phyloP scores from a whole-genome alignment of 805 yeast genomes.

The Candida khao-thaluensis region DNA sequence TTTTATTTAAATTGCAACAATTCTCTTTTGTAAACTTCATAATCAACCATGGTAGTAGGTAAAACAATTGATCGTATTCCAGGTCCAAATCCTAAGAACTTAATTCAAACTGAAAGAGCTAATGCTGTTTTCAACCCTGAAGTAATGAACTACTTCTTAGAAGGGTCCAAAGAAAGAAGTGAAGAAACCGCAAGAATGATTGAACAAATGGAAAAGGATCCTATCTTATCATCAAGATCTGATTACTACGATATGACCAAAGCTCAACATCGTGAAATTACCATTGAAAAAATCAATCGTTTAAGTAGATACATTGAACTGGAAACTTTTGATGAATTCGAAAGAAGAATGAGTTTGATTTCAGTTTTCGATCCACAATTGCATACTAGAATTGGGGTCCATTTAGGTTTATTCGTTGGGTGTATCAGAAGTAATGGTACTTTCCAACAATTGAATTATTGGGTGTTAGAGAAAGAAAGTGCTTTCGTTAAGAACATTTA shows the following conservation, averaged over 20 bases:
- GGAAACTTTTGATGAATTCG: conserved; percentile 48
- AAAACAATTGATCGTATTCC: conserved; percentile 22
- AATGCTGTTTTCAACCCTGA: conserved; percentile 32
- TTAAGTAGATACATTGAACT: conserved; percentile 61
- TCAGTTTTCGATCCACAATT: conserved; percentile 78
- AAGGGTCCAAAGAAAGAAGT: conserved; percentile 42
- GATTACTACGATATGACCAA: conserved; percentile 59
- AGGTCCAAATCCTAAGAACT: conserved; percentile 33
- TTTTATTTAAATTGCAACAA: conserved; percentile 1
- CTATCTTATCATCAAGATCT: conserved; percentile 54
- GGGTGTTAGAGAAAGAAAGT: conserved; percentile 75
- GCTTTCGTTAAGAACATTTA: conserved; percentile 54
- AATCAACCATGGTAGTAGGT: conserved; percentile 11
- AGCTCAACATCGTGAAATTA: conserved; percentile 54
- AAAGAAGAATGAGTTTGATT: conserved; percentile 57
- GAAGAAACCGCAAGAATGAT: conserved; percentile 47
- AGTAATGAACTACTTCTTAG: conserved; percentile 42
- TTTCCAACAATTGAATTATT: conserved; percentile 74
- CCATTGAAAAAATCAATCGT: conserved; percentile 61
- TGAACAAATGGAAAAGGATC: conserved; percentile 66
- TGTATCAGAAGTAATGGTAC: conserved; percentile 89
- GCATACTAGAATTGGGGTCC: conserved; percentile 84
- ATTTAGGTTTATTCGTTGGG: conserved; percentile 78
- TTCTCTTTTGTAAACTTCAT: too few relatives aligned
- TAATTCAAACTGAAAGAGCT: conserved; percentile 34